Evolutionary conservation across 2,329 filamentous ascomycete species (phyloP), one percentile per base, ranked within the genome.

Genomic region (Cladophialophora carrionii): DNA sequence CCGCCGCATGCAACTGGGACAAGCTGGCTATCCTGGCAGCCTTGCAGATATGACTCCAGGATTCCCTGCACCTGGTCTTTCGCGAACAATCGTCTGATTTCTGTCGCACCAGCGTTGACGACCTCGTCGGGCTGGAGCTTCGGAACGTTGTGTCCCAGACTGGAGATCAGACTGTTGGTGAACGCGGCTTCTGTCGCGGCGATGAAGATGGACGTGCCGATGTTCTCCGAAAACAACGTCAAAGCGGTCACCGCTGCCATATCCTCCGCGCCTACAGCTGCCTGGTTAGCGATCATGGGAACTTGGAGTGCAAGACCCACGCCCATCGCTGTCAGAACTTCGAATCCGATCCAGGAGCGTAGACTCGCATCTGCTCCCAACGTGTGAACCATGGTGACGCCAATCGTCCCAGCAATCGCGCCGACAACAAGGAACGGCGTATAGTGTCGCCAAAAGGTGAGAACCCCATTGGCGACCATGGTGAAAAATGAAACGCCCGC

Each of bases 321-420:
- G 22, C 71, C 73, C 26, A 71, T 41, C 5, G 72, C 75, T 8
- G 67, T 61, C 8, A 77, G 41, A 24, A 75, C 69, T 63, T 77
- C 75, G 54, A 76, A 77, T 0, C 75, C 75, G 17, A 78, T 72
- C 76, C 75, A 78, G 24, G 72, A 71, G 3, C 68, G 70, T 3
- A 70, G 55, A 10, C 64, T 55, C 2, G 74, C 72, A 10, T 67
- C 57, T 6, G 71, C 62, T 31, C 73, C 68, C 31, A 75, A 57
- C 2, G 74, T 76, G 58, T 73, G 76, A 7, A 77, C 34, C 8
- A 78, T 62, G n/a, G 73, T 74, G 4, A 61, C 53, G 1, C 64
- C 75, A 12, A 77, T 62, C 0, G 73, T 64, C 20, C 67, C 63
- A 24, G 75, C n/a, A 0, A 61, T 59, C 4, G 69, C 62, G 8